Percentiles rank a stretch among this genome's conserved stretches.
phyloP scores from a whole-genome alignment of 2,329 filamentous ascomycete species.

The Gyromitra esculenta region DNA sequence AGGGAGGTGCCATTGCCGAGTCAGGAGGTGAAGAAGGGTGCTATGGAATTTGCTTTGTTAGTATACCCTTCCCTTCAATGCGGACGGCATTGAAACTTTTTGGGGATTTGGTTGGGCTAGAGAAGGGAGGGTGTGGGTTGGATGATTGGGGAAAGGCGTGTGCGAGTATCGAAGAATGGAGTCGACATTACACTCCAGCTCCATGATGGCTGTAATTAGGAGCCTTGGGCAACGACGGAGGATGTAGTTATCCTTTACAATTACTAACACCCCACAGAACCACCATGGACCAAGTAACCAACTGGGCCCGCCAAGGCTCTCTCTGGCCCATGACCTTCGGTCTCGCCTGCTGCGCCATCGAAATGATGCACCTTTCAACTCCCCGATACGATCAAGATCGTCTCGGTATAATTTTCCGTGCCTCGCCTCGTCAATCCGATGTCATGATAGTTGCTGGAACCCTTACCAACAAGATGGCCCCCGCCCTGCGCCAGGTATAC shows the following conservation, averaged over 20 bases:
- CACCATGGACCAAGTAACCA: conserved; percentile 79
- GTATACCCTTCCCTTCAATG: conserved; percentile 60
- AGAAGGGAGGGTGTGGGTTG: neutral
- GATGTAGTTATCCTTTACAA: neutral
- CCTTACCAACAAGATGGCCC: conserved; percentile 95
- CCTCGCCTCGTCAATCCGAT: conserved; percentile 85
- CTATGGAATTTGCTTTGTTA: conserved; percentile 86
- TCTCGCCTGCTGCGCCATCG: conserved; percentile 86
- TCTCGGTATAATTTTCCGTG: conserved; percentile 88
- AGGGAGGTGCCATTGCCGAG: conserved; percentile 80
- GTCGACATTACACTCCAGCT: neutral
- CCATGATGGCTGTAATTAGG: neutral
- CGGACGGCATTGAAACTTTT: neutral
- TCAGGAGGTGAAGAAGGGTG: conserved; percentile 81
- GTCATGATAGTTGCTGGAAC: conserved; percentile 95
- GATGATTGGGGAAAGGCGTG: conserved; percentile 21
- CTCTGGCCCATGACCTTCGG: conserved; percentile 91
- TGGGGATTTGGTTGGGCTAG: neutral
- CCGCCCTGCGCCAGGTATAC: conserved; percentile 87
- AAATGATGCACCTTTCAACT: conserved; percentile 92
- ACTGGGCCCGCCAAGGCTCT: conserved; percentile 85
- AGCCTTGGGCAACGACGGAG: neutral
- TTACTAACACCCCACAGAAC: conserved; percentile 66
- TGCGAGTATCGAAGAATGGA: neutral
- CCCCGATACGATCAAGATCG: conserved; percentile 90